Evolutionary conservation across 169 alveolate species (phyloP), one percentile per base, ranked within the genome.

Genomic region (Plasmodium cynomolgi): DNA sequence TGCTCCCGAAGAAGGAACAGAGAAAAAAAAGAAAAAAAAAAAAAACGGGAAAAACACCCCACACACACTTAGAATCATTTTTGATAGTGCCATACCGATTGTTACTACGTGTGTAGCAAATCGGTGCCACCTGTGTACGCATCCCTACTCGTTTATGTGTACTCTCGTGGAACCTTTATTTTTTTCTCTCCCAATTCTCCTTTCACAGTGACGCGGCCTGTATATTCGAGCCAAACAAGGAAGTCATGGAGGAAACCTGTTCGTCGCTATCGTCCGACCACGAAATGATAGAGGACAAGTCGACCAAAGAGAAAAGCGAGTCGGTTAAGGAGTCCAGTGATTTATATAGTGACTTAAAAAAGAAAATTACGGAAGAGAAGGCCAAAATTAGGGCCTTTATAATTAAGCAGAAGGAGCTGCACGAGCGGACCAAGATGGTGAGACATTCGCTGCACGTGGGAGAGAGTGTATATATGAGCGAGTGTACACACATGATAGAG

Each of bases 311-410:
- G 81, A 88, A 88, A 88, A 62, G 50, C 50, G 94, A 88, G 29
- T 33, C 58, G 17, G 20, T 80, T 20, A 88, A 88, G 81, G 94
- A 88, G 54, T 77, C 84, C 7, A 73, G 41, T 68, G 95, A 92
- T 84, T 84, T 92, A 62, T 92, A 92, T 77, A 44, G n/a, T 54
- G 93, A 92, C 80, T 92, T 92, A 73, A 96, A 96, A 95, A 93
- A 81, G 47, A 94, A 96, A 73, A 74, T 96, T 77, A 62, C 81
- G 50, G 96, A 82, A 44, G 97, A 96, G 73, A 96, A 96, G 79
- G 72, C 84, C 15, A 96, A 95, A 84, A 92, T 96, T 74, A 92
- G 97, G 37, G 94, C 92, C 62, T 84, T 95, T 81, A 95, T 96
- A 92, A 75, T 96, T 47, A 95, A 95, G 47, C 95, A 95, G 92